Evolutionary conservation across 2,329 filamentous ascomycete species (phyloP).

Genomic region (Orbilia blumenaviensis): DNA sequence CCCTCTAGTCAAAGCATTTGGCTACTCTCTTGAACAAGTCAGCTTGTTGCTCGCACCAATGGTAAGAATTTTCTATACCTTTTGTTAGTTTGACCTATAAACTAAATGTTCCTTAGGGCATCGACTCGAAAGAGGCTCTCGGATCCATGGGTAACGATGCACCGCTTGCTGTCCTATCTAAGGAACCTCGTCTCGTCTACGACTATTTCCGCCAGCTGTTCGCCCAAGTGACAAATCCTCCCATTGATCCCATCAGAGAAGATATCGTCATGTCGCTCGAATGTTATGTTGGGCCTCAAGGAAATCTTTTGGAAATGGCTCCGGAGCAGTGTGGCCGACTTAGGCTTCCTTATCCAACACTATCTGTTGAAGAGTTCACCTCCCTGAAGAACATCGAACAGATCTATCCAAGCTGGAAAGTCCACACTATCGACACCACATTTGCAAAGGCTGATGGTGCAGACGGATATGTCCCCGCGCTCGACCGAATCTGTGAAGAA

Average conservation of each 20-base stretch:
- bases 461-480: slow-evolving; percentile 82
- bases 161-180: slow-evolving; percentile 88
- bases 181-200: slow-evolving; percentile 85
- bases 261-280: slow-evolving; percentile 98
- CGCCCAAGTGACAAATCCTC: slow-evolving; percentile 96
- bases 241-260: slow-evolving; percentile 95
- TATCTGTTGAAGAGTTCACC: slow-evolving; percentile 91
- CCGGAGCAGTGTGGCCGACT: slow-evolving; percentile 85
- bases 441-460: slow-evolving; percentile 87
- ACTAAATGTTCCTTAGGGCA: slow-evolving; percentile 65
- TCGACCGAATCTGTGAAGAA: slow-evolving; percentile 87
- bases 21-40: slow-evolving; percentile 95
- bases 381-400: slow-evolving; percentile 79
- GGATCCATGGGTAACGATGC: slow-evolving; percentile 99
- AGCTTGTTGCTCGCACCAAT: slow-evolving; percentile 90
- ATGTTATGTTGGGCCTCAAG: slow-evolving; percentile 94
- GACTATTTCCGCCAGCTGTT: slow-evolving; percentile 99
- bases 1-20: slow-evolving; percentile 82
- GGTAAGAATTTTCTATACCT: slow-evolving; percentile 60
- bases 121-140: slow-evolving; percentile 94
- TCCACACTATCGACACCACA: slow-evolving; percentile 89
- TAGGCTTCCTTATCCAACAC: slow-evolving; percentile 84
- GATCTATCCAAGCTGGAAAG: slow-evolving; percentile 81
- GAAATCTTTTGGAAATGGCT: slow-evolving; percentile 94
- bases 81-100: not conserved